Conservation (phyloP, 225 moss, liverwort and hornwort genomes). For the Ulota crispa region DNA sequence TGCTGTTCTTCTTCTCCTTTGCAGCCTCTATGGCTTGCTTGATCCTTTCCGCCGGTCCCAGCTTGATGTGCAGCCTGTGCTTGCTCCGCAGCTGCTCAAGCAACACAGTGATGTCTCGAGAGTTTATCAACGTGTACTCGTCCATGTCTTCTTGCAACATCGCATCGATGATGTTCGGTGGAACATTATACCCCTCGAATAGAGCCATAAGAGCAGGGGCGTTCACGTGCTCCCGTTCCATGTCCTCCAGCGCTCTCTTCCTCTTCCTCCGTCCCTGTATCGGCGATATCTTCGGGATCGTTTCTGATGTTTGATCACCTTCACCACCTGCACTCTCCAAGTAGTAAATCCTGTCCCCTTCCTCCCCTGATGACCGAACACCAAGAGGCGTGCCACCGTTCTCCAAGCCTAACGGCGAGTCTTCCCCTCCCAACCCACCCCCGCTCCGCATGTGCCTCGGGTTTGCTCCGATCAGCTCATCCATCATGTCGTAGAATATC, state of each 20-base stretch:
- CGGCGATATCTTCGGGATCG: slow-evolving; percentile 53
- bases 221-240: slow-evolving; percentile 57
- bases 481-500: slow-evolving; percentile 65
- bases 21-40: slow-evolving; percentile 59
- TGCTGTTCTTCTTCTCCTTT: slow-evolving; percentile 52
- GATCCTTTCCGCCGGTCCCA: slow-evolving; percentile 62
- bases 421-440: slow-evolving; percentile 45
- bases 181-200: slow-evolving; percentile 52
- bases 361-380: slow-evolving; percentile 50
- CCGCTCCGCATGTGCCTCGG: slow-evolving; percentile 54
- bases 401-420: slow-evolving; percentile 46
- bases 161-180: slow-evolving; percentile 47
- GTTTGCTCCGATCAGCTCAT: slow-evolving; percentile 58
- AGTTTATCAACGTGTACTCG: slow-evolving; percentile 52
- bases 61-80: slow-evolving; percentile 59
- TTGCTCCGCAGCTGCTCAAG: slow-evolving; percentile 56
- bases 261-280: slow-evolving; percentile 53
- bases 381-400: slow-evolving; percentile 42
- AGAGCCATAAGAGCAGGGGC: slow-evolving; percentile 52
- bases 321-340: slow-evolving; percentile 46
- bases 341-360: slow-evolving; percentile 49
- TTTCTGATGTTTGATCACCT: slow-evolving; percentile 61
- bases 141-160: slow-evolving; percentile 70
- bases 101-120: slow-evolving; percentile 43
- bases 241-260: slow-evolving; percentile 51